Evolutionary conservation across 352 stramenopile genomes (phyloP).

Genomic region (Globisporangium canariense): DNA sequence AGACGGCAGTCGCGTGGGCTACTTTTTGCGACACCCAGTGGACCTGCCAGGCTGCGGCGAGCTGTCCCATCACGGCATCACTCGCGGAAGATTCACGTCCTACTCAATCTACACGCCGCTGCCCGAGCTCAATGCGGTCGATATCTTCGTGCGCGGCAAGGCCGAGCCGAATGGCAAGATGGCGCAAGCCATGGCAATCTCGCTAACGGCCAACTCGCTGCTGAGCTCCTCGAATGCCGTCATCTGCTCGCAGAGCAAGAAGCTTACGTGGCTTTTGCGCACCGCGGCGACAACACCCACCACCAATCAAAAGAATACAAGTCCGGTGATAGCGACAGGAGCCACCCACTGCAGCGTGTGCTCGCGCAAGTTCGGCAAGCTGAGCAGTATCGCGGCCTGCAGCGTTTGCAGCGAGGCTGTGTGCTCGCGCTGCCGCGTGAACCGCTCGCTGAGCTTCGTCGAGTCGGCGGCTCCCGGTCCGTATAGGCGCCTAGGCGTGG

Average conservation of each 20-base stretch:
- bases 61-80: slow-evolving; percentile 5
- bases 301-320: not conserved
- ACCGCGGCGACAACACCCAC: not conserved
- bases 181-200: slow-evolving; percentile 8
- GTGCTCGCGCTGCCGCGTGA: slow-evolving; percentile 28
- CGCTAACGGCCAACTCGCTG: slow-evolving; percentile 18
- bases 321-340: slow-evolving; percentile 1
- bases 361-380: slow-evolving; percentile 19
- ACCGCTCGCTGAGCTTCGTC: slow-evolving; percentile 26
- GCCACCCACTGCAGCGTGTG: slow-evolving; percentile 21
- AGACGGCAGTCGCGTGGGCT: slow-evolving; percentile 17
- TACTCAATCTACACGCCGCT: slow-evolving; percentile 17
- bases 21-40: slow-evolving; percentile 20
- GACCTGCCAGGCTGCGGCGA: slow-evolving; percentile 11
- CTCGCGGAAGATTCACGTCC: slow-evolving; percentile 10
- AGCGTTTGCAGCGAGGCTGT: slow-evolving; percentile 23
- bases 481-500: not conserved
- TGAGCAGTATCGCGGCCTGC: slow-evolving; percentile 26
- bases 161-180: slow-evolving; percentile 13
- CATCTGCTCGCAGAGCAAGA: slow-evolving; percentile 31
- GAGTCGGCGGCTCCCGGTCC: not conserved
- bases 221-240: slow-evolving; percentile 23
- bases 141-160: slow-evolving; percentile 18
- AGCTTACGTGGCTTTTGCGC: slow-evolving; percentile 29
- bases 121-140: slow-evolving; percentile 1